These are phyloP conservation scores for Fusarium kyushuense DNA, from an alignment of 2,329 filamentous ascomycete species.

Conservation along the genomic window DNA sequence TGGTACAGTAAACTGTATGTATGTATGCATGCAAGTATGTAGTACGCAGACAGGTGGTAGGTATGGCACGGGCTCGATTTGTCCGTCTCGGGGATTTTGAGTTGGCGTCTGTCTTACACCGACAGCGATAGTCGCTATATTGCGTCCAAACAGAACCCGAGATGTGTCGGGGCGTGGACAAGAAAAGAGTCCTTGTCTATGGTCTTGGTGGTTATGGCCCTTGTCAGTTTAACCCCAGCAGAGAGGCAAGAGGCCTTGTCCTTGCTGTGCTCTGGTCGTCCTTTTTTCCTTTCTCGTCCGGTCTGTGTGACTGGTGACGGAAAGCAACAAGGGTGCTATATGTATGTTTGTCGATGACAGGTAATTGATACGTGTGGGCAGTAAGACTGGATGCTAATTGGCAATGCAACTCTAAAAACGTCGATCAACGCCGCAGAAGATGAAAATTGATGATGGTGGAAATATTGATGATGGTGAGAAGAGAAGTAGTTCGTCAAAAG, in stretches of 20 bases:
- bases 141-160: slow-evolving; percentile 21
- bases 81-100: slow-evolving; percentile 44
- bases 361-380: slow-evolving; percentile 21
- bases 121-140: slow-evolving; percentile 26
- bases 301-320: slow-evolving; percentile 38
- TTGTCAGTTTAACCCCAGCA: slow-evolving; percentile 22
- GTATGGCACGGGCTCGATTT: slow-evolving; percentile 25
- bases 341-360: slow-evolving; percentile 26
- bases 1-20: background rate
- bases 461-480: slow-evolving; percentile 6
- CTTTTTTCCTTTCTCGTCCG: slow-evolving; percentile 34
- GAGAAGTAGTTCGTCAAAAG: slow-evolving; percentile 18
- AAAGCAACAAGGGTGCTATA: slow-evolving; percentile 31
- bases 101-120: slow-evolving; percentile 46
- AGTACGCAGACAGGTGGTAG: slow-evolving; percentile 3
- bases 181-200: slow-evolving; percentile 13
- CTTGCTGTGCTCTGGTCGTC: slow-evolving; percentile 34
- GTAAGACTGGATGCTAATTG: slow-evolving; percentile 11
- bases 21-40: background rate
- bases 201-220: slow-evolving; percentile 25
- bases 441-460: slow-evolving; percentile 1
- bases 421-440: slow-evolving; percentile 21
- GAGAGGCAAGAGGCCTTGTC: slow-evolving; percentile 20
- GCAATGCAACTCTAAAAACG: slow-evolving; percentile 16
- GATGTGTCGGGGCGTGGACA: slow-evolving; percentile 29